Conservation (phyloP, 179 eudicot genomes). For the Spergularia azorica region DNA sequence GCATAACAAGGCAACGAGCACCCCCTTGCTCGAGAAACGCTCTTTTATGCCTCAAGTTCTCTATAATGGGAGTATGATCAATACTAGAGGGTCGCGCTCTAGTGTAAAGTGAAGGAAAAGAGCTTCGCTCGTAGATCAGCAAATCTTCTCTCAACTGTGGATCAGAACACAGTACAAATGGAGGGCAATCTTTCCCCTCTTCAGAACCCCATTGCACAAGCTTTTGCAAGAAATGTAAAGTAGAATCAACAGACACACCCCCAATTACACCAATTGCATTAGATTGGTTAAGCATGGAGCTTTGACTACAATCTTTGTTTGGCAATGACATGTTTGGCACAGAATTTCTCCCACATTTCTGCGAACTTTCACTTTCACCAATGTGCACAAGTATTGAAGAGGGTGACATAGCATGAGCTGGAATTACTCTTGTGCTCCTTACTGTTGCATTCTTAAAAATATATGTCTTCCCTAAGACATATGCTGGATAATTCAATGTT, state of each 20-base stretch:
- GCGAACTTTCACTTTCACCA: conserved; percentile 38
- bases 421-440: conserved; percentile 27
- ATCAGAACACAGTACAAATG: conserved; percentile 71
- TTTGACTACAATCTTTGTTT: conserved; percentile 20
- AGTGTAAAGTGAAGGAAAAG: conserved; percentile 27
- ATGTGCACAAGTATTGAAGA: conserved; percentile 44
- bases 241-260: conserved; percentile 47
- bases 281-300: conserved; percentile 35
- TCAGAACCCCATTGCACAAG: conserved; percentile 42
- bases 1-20: conserved; percentile 70
- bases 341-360: conserved; percentile 36
- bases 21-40: conserved; percentile 68
- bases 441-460: conserved; percentile 16
- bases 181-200: conserved; percentile 39
- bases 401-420: conserved; percentile 38
- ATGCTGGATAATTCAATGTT: conserved; percentile 34
- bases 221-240: conserved; percentile 54
- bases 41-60: conserved; percentile 50
- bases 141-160: conserved; percentile 45
- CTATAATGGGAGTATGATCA: conserved; percentile 40
- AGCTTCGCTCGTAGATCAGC: conserved; percentile 39
- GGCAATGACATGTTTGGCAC: conserved; percentile 29
- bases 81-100: conserved; percentile 26
- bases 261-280: conserved; percentile 64
- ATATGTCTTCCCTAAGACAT: conserved; percentile 19